These are phyloP conservation scores for Fusarium torreyae DNA, from an alignment of 2,329 filamentous ascomycete species.

Conservation along the genomic window DNA sequence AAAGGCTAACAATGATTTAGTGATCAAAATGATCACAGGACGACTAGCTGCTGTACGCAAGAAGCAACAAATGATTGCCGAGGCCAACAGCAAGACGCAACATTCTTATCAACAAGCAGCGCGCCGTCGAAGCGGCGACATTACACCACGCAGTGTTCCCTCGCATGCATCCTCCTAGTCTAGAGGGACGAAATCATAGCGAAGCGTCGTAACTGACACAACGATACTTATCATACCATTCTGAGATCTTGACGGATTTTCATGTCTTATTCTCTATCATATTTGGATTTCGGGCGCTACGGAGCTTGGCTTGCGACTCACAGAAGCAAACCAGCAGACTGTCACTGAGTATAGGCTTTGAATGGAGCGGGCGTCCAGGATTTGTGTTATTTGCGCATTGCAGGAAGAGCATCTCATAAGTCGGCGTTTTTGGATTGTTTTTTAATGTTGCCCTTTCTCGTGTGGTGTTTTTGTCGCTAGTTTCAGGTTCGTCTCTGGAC, in stretches of 20 bases:
- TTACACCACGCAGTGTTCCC: conserved; percentile 69
- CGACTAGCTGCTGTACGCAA: conserved; percentile 70
- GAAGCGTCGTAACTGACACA: conserved; percentile 30
- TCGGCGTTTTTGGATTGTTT: conserved; percentile 45
- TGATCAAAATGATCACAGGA: conserved; percentile 74
- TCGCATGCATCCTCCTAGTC: conserved; percentile 60
- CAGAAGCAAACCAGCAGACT: conserved; percentile 48
- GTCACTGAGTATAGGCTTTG: conserved; percentile 38
- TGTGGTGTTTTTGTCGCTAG: conserved; percentile 10
- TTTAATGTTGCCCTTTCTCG: conserved; percentile 19
- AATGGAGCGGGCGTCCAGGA: conserved; percentile 49
- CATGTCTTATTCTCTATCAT: conserved; percentile 42
- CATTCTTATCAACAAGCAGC: conserved; percentile 59
- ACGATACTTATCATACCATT: conserved; percentile 45
- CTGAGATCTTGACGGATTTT: conserved; percentile 40
- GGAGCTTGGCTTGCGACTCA: conserved; percentile 45
- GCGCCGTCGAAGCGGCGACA: conserved; percentile 69
- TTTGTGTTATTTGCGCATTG: conserved; percentile 34
- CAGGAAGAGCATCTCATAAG: conserved; percentile 44
- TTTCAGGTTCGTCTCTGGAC: conserved; percentile 1
- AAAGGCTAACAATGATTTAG: conserved; percentile 56
- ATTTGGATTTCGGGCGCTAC: conserved; percentile 44
- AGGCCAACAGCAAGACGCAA: conserved; percentile 66
- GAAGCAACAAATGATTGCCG: conserved; percentile 74
- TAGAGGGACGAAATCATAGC: conserved; percentile 15